These are phyloP conservation scores for Neurospora sp. DNA, from an alignment of 495 filamentous ascomycete species.

Conservation along the genomic window DNA sequence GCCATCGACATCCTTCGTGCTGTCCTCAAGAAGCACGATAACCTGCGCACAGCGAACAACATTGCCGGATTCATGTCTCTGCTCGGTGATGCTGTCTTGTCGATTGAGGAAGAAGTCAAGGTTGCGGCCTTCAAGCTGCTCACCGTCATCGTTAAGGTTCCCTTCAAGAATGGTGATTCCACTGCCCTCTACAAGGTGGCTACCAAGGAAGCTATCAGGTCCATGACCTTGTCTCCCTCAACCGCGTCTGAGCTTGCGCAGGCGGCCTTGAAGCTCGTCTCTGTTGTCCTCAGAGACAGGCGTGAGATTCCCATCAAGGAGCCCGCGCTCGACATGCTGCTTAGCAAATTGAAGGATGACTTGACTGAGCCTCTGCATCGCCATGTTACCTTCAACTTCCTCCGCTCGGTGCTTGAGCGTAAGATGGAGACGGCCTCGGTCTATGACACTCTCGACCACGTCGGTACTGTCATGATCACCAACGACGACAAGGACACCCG, in stretches of 20 bases:
- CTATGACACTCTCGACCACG: slow-evolving; percentile 81
- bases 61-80: slow-evolving; percentile 77
- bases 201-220: slow-evolving; percentile 69
- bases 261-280: slow-evolving; percentile 75
- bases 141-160: slow-evolving; percentile 77
- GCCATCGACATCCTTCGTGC: slow-evolving; percentile 75
- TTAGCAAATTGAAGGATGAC: slow-evolving; percentile 76
- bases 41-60: slow-evolving; percentile 66
- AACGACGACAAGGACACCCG: slow-evolving; percentile 80
- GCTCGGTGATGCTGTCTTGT: slow-evolving; percentile 74
- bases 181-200: slow-evolving; percentile 71
- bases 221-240: slow-evolving; percentile 48
- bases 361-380: slow-evolving; percentile 85
- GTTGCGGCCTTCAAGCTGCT: slow-evolving; percentile 72
- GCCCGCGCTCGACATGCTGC: slow-evolving; percentile 69
- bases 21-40: slow-evolving; percentile 69
- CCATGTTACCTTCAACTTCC: slow-evolving; percentile 86
- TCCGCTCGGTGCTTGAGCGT: slow-evolving; percentile 71
- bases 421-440: slow-evolving; percentile 78
- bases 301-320: slow-evolving; percentile 66
- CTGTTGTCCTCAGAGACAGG: slow-evolving; percentile 74
- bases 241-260: slow-evolving; percentile 75
- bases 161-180: slow-evolving; percentile 60
- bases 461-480: slow-evolving; percentile 90
- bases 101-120: slow-evolving; percentile 81